Evolutionary conservation across 2,329 filamentous ascomycete species (phyloP).

Genomic region (Fusarium fujikuroi): DNA sequence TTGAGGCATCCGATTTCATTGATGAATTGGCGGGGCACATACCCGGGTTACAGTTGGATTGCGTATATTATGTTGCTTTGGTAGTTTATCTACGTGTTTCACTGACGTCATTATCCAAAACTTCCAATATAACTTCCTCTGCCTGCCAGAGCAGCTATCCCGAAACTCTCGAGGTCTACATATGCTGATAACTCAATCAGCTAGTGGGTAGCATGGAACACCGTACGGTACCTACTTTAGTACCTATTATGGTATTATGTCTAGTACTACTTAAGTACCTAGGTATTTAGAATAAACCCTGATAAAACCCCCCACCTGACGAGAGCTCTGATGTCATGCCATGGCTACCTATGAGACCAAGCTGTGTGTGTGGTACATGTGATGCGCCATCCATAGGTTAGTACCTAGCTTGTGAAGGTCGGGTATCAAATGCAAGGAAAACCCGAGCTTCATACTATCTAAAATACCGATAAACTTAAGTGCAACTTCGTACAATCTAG

Average conservation of each 20-base stretch:
- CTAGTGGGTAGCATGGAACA: not conserved
- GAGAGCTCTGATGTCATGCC: conserved; percentile 21
- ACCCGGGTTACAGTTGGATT: not conserved
- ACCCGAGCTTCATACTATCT: not conserved
- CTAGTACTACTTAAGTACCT: too few relatives aligned
- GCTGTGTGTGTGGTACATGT: not conserved
- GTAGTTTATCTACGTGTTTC: too few relatives aligned
- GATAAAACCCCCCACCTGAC: not conserved
- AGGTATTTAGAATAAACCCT: not conserved
- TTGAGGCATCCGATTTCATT: not conserved
- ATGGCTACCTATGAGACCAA: not conserved
- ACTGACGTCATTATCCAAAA: not conserved
- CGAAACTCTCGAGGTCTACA: not conserved
- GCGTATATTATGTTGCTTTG: not conserved
- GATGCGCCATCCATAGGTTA: not conserved
- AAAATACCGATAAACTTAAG: not conserved
- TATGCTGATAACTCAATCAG: not conserved
- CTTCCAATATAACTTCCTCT: not conserved
- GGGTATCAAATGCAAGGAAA: not conserved
- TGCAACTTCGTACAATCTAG: not conserved
- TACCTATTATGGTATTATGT: not conserved
- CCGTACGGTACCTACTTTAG: not conserved
- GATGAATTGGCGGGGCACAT: not conserved
- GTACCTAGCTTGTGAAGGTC: not conserved
- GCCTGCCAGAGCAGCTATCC: not conserved